Evolutionary conservation across 2,329 filamentous ascomycete genomes (phyloP), one percentile per base, ranked within the genome.

Genomic region (Hypoxylon sp.): DNA sequence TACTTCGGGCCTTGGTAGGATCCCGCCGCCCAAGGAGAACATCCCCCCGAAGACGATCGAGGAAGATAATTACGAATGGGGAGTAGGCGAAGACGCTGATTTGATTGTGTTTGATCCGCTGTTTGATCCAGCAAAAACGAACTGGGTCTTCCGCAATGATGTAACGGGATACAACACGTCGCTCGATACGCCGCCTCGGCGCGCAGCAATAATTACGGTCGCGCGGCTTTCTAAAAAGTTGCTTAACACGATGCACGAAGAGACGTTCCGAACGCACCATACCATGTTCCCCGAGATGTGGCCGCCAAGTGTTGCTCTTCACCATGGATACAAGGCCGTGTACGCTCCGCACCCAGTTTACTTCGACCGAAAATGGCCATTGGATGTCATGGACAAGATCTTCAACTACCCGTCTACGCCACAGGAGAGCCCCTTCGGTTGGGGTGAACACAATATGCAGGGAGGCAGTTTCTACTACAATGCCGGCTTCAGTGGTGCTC

Each of bases 381-480:
- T 81, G 1, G 81, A 82, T 23, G 88, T 89, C 71, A 80, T 88
- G 14, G 87, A 90, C 68, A 82, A 83, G 23, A 84, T 88, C 9
- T 90, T 91, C 78, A 91, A 91, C 71, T 84, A 81, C 16, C 85
- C 85, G n/a, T 77, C 79, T 7, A 78, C 83, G 23, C 80, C 86
- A 1, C 77, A 81, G 21, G 85, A 85, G 4, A 84, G 82, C 11
- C 79, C 87, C 5, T 87, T 87, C 70, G 85, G 83, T 41, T 87
- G 88, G 70, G 81, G 87, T 19, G 89, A 91, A 73, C 87, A 88
- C 74, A 91, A 91, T 73, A 90, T 91, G 78, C 81, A 81, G 59
- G 88, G 88, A 5, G 87, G 85, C 65, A 89, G 84, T 43, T 92
- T 88, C 86, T 91, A 90, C 75, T 91, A 90, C 75, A 87, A 88